A percentile compares a stretch with the other conserved stretches of the same genome.
Evolutionary conservation across 2,329 filamentous ascomycete genomes (phyloP).

Genomic region (Sphaceloma murrayae): DNA sequence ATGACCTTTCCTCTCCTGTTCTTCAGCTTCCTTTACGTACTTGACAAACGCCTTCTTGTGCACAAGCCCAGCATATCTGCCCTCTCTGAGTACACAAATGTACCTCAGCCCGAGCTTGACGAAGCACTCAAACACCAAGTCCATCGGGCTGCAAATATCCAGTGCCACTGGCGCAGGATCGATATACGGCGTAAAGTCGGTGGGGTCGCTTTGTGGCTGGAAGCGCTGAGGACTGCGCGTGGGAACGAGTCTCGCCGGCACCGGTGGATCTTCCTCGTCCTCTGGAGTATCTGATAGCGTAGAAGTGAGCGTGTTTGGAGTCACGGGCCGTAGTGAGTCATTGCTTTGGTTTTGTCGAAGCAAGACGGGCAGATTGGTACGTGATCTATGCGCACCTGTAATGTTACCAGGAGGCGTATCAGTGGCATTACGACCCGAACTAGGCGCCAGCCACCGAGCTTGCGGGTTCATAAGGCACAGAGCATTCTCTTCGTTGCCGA

Average conservation of each 20-base stretch:
- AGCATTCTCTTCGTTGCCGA: constrained; percentile 59
- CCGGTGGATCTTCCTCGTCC: background rate
- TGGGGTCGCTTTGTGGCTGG: constrained; percentile 47
- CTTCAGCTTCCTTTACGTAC: constrained; percentile 77
- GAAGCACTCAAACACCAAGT: constrained; percentile 93
- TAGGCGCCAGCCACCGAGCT: constrained; percentile 36
- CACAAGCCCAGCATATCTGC: constrained; percentile 77
- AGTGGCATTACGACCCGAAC: constrained; percentile 15
- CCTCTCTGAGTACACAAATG: constrained; percentile 78
- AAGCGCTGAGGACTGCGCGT: constrained; percentile 10
- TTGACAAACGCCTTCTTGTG: constrained; percentile 97
- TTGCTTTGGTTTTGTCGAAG: constrained; percentile 6
- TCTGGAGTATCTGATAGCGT: background rate
- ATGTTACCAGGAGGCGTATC: constrained; percentile 42
- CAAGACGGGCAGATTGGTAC: constrained; percentile 2
- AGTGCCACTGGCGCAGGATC: constrained; percentile 82
- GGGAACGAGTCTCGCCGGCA: constrained; percentile 1
- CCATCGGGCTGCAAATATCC: constrained; percentile 83
- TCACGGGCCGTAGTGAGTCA: constrained; percentile 11
- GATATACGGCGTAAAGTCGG: constrained; percentile 83
- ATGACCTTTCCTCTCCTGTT: constrained; percentile 30
- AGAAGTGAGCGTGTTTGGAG: background rate
- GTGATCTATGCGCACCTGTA: constrained; percentile 37
- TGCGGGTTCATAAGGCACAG: constrained; percentile 73
- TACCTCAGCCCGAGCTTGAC: constrained; percentile 87